Base-by-base conservation (phyloP, 2,329 filamentous ascomycete genomes). In the Cadophora sp. region DNA sequence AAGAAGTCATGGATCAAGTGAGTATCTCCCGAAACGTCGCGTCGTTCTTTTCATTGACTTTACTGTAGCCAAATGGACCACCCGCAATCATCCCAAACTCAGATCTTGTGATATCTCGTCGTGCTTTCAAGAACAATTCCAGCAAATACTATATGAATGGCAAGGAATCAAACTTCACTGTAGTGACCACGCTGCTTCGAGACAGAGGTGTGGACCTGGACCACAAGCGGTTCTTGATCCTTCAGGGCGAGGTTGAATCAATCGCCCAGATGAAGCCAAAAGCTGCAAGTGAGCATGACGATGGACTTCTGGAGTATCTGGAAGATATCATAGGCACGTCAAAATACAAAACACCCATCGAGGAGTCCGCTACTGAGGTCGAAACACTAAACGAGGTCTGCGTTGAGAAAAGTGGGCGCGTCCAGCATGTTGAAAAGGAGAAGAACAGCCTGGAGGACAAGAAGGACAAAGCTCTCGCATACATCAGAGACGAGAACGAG, bases 241-340 rank as follows among this genome's bases (percentile, higher is more conserved):
- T 99, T 12, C 96, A 99, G 80, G 96, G 96, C 77, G 96, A 99
- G 79, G 96, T 99, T 68, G 96, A 99, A 79, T 97, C 95, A 0
- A 99, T 99, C 77, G 95, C 96, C 7, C 96, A 98, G 80, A 99
- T 99, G 96, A 99, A 99, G 81, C 86, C 97, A 22, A 99, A 99
- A 80, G 96, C 97, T 4, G 90, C 87, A 51, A 95, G 93, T 74
- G 96, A 99, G 79, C 95, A 98, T 77, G 96, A 99, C 69, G 96
- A 99, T 76, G 96, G 96, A 14, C 86, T 99, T 3, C 85, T 99
- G 22, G 96, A 99, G 79, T 99, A 99, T 72, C 87, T 99, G 0
- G 96, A 99, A 79, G 96, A 99, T 76, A 99, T 99, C 70, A 98
- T 99, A 75, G 96, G 97, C 71, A 99, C 96, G 0, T 98, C 96